Conservation (phyloP, 352 stramenopile species). For the Saprolegnia parasitica region DNA sequence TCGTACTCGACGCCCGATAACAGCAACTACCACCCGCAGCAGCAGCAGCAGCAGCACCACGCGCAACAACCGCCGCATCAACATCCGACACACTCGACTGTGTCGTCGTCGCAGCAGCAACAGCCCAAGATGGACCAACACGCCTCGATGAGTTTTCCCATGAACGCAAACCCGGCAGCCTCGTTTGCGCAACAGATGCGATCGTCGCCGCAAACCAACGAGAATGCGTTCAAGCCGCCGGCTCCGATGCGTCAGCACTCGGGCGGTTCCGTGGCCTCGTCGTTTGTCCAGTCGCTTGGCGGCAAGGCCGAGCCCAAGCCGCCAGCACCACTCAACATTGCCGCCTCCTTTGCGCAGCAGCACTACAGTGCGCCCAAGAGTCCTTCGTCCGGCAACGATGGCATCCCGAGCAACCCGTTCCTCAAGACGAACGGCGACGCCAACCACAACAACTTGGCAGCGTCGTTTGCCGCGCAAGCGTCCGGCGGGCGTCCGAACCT, state of each 20-base stretch:
- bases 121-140: not conserved
- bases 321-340: constrained; percentile 6
- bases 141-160: not conserved
- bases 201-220: not conserved
- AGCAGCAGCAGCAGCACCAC: not conserved
- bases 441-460: not conserved
- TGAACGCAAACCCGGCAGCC: not conserved
- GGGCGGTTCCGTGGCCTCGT: constrained; percentile 28
- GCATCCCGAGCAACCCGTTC: not conserved
- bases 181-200: not conserved
- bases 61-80: not conserved
- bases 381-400: not conserved
- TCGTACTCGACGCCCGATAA: not conserved
- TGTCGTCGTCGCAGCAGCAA: not conserved
- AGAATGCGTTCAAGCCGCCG: not conserved
- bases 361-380: constrained; percentile 31
- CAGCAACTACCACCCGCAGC: not conserved
- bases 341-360: constrained; percentile 50
- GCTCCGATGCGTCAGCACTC: not conserved
- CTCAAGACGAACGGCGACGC: not conserved
- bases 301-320: constrained; percentile 30
- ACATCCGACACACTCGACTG: not conserved
- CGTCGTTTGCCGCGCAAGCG: not conserved
- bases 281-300: constrained; percentile 28
- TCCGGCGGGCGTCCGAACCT: constrained; percentile 19